Conservation (phyloP, 108 stramenopile species). For the Skeletonema marinoi region DNA sequence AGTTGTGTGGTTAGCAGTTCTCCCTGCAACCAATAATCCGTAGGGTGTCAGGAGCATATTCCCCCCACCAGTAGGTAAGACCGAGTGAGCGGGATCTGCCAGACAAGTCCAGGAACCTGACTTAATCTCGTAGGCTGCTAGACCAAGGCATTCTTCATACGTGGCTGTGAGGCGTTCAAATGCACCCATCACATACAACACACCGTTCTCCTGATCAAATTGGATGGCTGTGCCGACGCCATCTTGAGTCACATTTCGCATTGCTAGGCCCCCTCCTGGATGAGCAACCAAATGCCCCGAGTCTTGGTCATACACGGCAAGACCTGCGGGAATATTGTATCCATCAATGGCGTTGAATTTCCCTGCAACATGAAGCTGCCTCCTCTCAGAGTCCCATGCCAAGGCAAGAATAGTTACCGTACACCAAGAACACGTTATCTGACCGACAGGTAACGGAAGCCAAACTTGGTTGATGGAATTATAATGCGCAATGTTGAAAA, state of each 20-base stretch:
- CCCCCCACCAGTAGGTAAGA: constrained; percentile 81
- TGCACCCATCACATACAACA: constrained; percentile 88
- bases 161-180: constrained; percentile 81
- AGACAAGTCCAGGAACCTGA: constrained; percentile 84
- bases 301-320: constrained; percentile 85
- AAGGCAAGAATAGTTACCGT: constrained; percentile 88
- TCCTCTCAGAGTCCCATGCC: constrained; percentile 89
- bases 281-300: constrained; percentile 87
- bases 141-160: constrained; percentile 59
- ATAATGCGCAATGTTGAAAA: constrained; percentile 93
- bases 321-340: constrained; percentile 76
- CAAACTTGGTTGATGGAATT: constrained; percentile 85
- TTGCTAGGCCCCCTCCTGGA: constrained; percentile 85
- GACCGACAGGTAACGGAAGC: constrained; percentile 88
- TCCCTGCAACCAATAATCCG: constrained; percentile 88
- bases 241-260: constrained; percentile 78
- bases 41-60: constrained; percentile 89
- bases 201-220: constrained; percentile 83
- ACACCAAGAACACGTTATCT: constrained; percentile 93
- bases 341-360: constrained; percentile 92
- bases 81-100: constrained; percentile 79
- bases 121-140: constrained; percentile 88
- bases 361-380: constrained; percentile 88
- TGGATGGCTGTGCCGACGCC: constrained; percentile 85
- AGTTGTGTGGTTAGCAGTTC: constrained; percentile 63